Base-by-base conservation (phyloP, 306 rosid genomes). In the Pueraria montana region DNA sequence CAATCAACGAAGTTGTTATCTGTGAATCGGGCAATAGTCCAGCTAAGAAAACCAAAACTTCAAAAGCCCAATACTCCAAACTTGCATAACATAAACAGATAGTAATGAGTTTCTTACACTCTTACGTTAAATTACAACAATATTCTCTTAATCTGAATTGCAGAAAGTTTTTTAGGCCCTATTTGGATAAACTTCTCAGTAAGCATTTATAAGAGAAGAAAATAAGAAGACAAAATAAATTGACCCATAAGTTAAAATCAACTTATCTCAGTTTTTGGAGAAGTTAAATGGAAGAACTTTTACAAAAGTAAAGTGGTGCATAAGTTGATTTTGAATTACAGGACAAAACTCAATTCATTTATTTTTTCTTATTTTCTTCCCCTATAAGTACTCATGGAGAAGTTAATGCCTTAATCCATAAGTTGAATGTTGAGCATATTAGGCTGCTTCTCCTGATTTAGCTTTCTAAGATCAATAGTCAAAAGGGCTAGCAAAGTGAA, bases 51-150 rank as follows among this genome's bases (percentile, higher is more conserved):
- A 93, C 97, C 82, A 95, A 74, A 83, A 91, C 83, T 83, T 95
- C 98, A 23, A 95, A 93, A 45, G 96, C 98, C 97, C 98, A 93
- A 55, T 89, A 88, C 88, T 92, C 98, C 94, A 93, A 90, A 85
- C 98, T 95, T 71, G 81, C 85, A 89, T 56, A 18, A 80, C 6
- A 62, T n/a, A 69, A 53, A 17, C n/a, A 85, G 21, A 63, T 30
- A 27, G 73, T 72, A 66, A 32, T 12, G 34, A 77, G 32, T 62
- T 4, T 49, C 24, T 64, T 11, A 11, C 17, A 79, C 11, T 71
- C 55, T 76, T 18, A 43, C 13, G 69, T 20, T 59, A 62, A 52
- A 76, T 27, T 16, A 11, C 43, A 69, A 34, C 42, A 67, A 45
- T 5, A 66, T 36, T 48, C 49, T 66, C 23, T 13, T 12, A 50